A percentile compares a stretch with the other conserved stretches of the same genome.
phyloP scores from a whole-genome alignment of 179 eudicot genomes.

The Vitellaria paradoxa region DNA sequence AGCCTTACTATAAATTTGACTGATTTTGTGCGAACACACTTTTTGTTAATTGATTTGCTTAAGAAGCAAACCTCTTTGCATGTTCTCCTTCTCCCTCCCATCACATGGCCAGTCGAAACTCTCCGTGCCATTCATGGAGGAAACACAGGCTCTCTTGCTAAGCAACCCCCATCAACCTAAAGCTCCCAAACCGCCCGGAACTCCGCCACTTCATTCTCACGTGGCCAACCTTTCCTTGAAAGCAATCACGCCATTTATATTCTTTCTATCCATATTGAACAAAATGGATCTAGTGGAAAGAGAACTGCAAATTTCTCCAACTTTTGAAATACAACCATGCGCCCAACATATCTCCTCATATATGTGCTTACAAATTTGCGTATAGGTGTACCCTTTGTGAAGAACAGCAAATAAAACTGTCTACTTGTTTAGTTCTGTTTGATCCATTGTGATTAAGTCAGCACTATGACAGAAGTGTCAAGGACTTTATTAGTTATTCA shows the following conservation, averaged over 20 bases:
- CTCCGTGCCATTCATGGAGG: background rate
- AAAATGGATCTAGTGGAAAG: background rate
- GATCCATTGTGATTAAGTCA: background rate
- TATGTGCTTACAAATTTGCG: no score
- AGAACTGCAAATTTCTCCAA: background rate
- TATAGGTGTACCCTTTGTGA: background rate
- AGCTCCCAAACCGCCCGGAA: background rate
- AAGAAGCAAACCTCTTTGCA: background rate
- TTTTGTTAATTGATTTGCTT: background rate
- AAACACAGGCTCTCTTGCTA: conserved; percentile 8
- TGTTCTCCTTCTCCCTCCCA: background rate
- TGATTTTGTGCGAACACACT: no score
- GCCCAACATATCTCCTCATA: no score
- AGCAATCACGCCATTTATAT: background rate
- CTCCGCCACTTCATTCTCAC: conserved; percentile 11
- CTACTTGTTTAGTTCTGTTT: background rate
- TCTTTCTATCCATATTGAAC: background rate
- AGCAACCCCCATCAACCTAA: background rate
- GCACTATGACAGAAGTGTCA: background rate
- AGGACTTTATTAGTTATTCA: background rate
- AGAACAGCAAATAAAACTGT: background rate
- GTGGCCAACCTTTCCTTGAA: conserved; percentile 13
- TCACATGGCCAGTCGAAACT: background rate
- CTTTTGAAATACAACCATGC: background rate
- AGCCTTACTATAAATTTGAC: no score